Percentiles rank a stretch among this genome's conserved stretches.
Evolutionary conservation across 2,329 filamentous ascomycete species (phyloP).

Genomic region (Sarocladiaceae sp.): DNA sequence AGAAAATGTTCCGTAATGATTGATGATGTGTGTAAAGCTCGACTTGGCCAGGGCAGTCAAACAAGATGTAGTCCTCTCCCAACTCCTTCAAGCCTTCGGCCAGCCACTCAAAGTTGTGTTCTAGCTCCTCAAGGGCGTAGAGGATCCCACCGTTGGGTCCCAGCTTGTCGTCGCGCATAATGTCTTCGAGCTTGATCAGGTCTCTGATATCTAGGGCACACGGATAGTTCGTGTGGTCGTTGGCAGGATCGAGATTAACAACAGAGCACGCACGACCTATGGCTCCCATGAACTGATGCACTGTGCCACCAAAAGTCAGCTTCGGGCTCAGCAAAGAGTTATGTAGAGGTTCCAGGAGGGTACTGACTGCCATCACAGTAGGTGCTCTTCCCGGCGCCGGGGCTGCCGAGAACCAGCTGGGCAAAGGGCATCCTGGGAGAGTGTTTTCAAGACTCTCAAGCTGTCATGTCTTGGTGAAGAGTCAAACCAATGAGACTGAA

Average conservation of each 20-base stretch:
- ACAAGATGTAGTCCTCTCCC: conserved; percentile 85
- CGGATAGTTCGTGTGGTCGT: conserved; percentile 84
- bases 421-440: conserved; percentile 49
- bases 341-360: background rate
- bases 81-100: conserved; percentile 73
- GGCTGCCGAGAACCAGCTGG: conserved; percentile 87
- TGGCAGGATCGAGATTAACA: conserved; percentile 94
- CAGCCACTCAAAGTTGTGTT: conserved; percentile 90
- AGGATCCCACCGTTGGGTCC: conserved; percentile 90
- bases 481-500: background rate
- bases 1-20: conserved; percentile 86
- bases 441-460: background rate
- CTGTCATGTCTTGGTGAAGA: background rate
- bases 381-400: conserved; percentile 92
- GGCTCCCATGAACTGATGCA: conserved; percentile 96
- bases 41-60: conserved; percentile 95
- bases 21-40: conserved; percentile 95
- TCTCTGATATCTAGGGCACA: conserved; percentile 86
- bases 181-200: conserved; percentile 83
- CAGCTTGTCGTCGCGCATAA: conserved; percentile 86
- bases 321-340: background rate
- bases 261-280: conserved; percentile 93
- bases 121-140: conserved; percentile 91
- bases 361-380: conserved; percentile 87
- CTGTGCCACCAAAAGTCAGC: conserved; percentile 26